phyloP scores from a whole-genome alignment of 306 rosid species.

The Bauhinia variegata region DNA sequence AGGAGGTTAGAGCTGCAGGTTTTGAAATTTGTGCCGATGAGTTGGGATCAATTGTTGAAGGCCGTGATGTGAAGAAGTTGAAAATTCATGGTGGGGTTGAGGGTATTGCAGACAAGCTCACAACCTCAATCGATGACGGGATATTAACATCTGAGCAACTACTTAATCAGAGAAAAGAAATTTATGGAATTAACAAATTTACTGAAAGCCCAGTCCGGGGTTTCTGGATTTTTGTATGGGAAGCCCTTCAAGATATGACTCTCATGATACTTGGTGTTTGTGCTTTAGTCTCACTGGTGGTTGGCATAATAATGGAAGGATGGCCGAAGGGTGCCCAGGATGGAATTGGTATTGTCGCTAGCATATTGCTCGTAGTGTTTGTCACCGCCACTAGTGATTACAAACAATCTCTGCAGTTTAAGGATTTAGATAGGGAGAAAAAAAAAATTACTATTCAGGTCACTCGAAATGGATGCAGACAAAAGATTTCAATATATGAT shows the following conservation, averaged over 20 bases:
- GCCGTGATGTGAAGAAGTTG: slow-evolving; percentile 85
- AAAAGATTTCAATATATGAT: slow-evolving; percentile 90
- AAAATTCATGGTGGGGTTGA: slow-evolving; percentile 73
- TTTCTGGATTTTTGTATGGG: slow-evolving; percentile 89
- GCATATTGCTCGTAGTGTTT: slow-evolving; percentile 94
- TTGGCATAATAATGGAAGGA: slow-evolving; percentile 87
- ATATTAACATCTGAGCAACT: slow-evolving; percentile 69
- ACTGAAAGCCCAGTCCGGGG: slow-evolving; percentile 82
- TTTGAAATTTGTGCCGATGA: slow-evolving; percentile 88
- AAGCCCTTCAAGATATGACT: slow-evolving; percentile 97
- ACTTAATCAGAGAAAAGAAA: slow-evolving; percentile 64
- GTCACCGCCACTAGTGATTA: slow-evolving; percentile 97
- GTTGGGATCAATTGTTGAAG: slow-evolving; percentile 76
- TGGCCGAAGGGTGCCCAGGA: slow-evolving; percentile 99
- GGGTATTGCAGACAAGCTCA: slow-evolving; percentile 66
- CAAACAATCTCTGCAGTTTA: slow-evolving; percentile 92
- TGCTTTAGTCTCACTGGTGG: slow-evolving; percentile 79
- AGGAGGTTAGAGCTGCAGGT: slow-evolving; percentile 84
- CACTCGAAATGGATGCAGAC: slow-evolving; percentile 80
- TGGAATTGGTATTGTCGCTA: slow-evolving; percentile 98
- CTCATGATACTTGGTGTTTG: slow-evolving; percentile 91
- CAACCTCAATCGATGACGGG: slow-evolving; percentile 62
- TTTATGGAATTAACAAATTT: slow-evolving; percentile 87
- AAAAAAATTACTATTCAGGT: slow-evolving; percentile 84
- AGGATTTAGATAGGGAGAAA: slow-evolving; percentile 96